A percentile compares a stretch with the other conserved stretches of the same genome.
Conservation (phyloP, 2,329 filamentous ascomycete genomes). For the Trichophyton mentagrophytes region DNA sequence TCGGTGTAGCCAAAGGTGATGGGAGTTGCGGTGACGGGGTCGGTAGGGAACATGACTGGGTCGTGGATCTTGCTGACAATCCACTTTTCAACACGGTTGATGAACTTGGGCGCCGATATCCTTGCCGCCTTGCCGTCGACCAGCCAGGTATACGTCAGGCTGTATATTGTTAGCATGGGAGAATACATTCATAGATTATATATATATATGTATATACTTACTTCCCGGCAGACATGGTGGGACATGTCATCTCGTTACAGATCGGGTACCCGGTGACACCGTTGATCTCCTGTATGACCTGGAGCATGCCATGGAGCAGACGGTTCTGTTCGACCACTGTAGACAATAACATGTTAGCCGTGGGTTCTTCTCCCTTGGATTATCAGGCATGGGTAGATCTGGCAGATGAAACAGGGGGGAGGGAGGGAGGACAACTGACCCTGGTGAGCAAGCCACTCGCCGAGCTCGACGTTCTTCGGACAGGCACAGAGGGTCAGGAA, state of each 20-base stretch:
- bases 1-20: constrained; percentile 22
- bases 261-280: constrained; percentile 59
- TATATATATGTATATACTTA: constrained; percentile 39
- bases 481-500: constrained; percentile 91
- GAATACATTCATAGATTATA: neutral
- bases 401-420: neutral
- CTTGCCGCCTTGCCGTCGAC: constrained; percentile 81
- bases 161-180: constrained; percentile 24
- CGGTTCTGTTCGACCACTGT: constrained; percentile 86
- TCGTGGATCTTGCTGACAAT: constrained; percentile 94
- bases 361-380: no score
- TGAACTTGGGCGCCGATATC: constrained; percentile 84
- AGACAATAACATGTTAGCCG: no score
- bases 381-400: no score
- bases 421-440: constrained; percentile 41
- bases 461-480: constrained; percentile 84
- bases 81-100: constrained; percentile 93
- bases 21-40: constrained; percentile 52
- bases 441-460: constrained; percentile 93
- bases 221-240: constrained; percentile 88
- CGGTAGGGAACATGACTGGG: constrained; percentile 77
- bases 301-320: constrained; percentile 76
- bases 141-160: constrained; percentile 93
- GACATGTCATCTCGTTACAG: constrained; percentile 73
- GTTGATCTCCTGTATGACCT: constrained; percentile 76